Evolutionary conservation across 2,329 filamentous ascomycete species (phyloP), one percentile per base, ranked within the genome.

Genomic region (Lecanoromycetidae sp.): DNA sequence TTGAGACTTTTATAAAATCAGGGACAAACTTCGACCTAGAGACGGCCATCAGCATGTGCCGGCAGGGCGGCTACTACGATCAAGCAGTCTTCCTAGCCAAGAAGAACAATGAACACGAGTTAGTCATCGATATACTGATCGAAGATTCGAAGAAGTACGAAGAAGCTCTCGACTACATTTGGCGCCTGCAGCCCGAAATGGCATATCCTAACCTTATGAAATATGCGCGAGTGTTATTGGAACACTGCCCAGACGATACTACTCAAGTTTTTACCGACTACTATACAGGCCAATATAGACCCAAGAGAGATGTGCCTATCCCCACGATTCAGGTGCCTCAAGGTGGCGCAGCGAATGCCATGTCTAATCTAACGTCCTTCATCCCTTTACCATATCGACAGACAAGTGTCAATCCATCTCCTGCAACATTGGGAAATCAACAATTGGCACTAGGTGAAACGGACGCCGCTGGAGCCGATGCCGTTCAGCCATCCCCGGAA

Each of bases 21-120:
- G 88, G 90, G 0, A 87, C 85, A 2, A 95, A 93, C 58, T 98
- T 98, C 58, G 91, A 98, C 61, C 72, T 96, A 2, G 91, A 98
- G 56, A 98, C 91, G 1, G 91, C 91, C 12, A 98, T 98, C 54
- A 79, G 83, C 2, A 95, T 98, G 87, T 98, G 91, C 60, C 79
- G 93, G 23, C 91, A 98, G 66, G 91, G 90, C 9, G 90, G 91
- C 1, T 98, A 98, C 64, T 94, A 82, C 58, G 88, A 96, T 50
- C 93, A 98, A 68, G 91, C 91, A 12, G 91, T 90, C 3, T 98
- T 94, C 58, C 74, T 98, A 30, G 91, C 93, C 5, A 85, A 87
- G 49, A 90, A 95, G 63, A 88, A 98, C 59, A 84, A 86, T 5
- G 91, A 98, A 62, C 86, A 87, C 54, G 87, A 94, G 49, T 71